Percentiles rank a stretch among this genome's conserved stretches.
Evolutionary conservation across 129 eudicot species (phyloP).

Genomic region (Saussurea involucrata): DNA sequence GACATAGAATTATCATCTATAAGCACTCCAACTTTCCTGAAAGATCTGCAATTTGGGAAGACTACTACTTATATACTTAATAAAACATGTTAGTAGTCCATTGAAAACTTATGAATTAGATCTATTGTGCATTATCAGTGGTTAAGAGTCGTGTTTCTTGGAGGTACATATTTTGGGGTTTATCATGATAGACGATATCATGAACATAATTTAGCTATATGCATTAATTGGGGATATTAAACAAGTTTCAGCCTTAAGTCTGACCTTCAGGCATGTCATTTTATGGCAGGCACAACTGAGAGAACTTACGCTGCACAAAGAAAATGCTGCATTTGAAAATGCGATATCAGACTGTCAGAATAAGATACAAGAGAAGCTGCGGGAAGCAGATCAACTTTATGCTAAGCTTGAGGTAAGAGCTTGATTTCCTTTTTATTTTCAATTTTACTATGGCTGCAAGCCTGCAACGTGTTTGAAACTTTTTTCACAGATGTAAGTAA

Average conservation of each 20-base stretch:
- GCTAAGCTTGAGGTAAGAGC: conserved; percentile 58
- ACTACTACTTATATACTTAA: not conserved
- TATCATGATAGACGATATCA: not conserved
- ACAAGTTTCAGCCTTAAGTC: not conserved
- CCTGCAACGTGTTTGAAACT: not conserved
- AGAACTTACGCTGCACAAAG: conserved; percentile 65
- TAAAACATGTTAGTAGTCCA: not conserved
- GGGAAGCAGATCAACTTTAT: conserved; percentile 58
- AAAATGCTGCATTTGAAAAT: conserved; percentile 68
- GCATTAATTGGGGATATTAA: not conserved
- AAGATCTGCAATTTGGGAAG: not conserved
- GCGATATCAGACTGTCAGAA: conserved; percentile 65
- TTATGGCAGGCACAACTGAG: conserved; percentile 62
- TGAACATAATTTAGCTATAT: not conserved
- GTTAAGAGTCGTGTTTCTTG: not conserved
- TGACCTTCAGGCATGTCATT: conserved; percentile 14
- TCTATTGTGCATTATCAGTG: not conserved
- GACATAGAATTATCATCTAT: not conserved
- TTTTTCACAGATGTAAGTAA: not conserved
- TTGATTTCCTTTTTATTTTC: not conserved
- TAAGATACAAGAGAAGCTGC: conserved; percentile 72
- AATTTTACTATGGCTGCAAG: not conserved
- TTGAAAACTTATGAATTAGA: not conserved
- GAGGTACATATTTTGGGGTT: not conserved
- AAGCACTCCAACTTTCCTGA: not conserved